These are phyloP conservation scores for Plasmodium coatneyi DNA, from an alignment of 169 alveolate genomes.

Conservation along the genomic window DNA sequence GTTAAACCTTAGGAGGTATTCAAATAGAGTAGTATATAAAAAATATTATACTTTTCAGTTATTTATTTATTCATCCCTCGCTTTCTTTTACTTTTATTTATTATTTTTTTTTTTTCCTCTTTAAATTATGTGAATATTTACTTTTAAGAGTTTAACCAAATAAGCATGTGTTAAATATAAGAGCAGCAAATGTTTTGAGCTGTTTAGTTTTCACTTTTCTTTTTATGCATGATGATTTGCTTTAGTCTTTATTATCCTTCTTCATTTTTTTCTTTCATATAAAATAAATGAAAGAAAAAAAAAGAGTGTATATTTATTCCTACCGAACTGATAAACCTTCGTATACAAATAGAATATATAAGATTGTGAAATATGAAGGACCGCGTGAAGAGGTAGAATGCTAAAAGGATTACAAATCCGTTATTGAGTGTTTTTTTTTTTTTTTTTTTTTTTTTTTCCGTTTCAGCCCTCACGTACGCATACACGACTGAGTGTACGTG, in stretches of 20 bases:
- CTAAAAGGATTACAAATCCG: not conserved
- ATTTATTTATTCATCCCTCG: not conserved
- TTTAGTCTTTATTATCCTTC: not conserved
- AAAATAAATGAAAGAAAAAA: not conserved
- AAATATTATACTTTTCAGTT: not conserved
- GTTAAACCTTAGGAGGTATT: not conserved
- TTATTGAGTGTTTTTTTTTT: not conserved
- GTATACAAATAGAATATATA: not conserved
- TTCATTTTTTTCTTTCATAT: not conserved
- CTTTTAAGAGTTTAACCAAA: not conserved
- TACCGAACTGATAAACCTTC: not conserved
- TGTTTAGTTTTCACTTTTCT: not conserved
- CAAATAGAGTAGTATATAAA: not conserved
- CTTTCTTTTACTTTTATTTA: not conserved
- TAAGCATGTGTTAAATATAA: not conserved
- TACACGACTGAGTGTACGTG: not conserved
- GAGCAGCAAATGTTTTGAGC: not conserved
- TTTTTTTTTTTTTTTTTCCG: not conserved
- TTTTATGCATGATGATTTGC: not conserved
- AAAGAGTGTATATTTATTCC: not conserved
- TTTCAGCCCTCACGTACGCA: not conserved
- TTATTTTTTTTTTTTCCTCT: not conserved
- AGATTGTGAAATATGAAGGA: not conserved
- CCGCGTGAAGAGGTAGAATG: conserved; percentile 8
- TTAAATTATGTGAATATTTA: not conserved